These are phyloP conservation scores for Hypericum androsaemum DNA, from an alignment of 345 rosid genomes.

Conservation along the genomic window DNA sequence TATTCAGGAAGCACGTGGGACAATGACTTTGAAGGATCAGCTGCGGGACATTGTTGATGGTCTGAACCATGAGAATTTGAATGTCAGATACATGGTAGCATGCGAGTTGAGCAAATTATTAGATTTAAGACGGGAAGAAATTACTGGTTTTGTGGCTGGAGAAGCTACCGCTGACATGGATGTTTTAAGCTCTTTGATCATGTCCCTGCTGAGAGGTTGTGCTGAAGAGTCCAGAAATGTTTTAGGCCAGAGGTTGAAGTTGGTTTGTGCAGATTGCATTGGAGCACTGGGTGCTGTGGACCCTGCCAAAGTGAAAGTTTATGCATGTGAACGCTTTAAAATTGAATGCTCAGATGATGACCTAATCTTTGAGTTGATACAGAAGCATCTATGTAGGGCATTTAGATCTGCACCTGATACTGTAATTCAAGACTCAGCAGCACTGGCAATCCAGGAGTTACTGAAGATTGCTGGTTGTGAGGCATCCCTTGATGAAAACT, in stretches of 20 bases:
- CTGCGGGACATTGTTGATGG: constrained; percentile 64
- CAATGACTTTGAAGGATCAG: constrained; percentile 79
- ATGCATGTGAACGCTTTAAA: constrained; percentile 71
- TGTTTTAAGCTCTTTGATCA: constrained; percentile 66
- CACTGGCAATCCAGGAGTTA: constrained; percentile 94
- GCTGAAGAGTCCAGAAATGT: constrained; percentile 93
- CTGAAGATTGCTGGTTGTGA: constrained; percentile 95
- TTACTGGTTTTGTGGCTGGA: constrained; percentile 59
- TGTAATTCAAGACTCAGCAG: constrained; percentile 85
- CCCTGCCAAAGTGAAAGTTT: constrained; percentile 81
- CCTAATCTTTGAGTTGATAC: constrained; percentile 88
- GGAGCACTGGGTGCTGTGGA: constrained; percentile 97
- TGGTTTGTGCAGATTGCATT: constrained; percentile 88
- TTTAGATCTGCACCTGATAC: constrained; percentile 98
- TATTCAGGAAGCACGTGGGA: constrained; percentile 88
- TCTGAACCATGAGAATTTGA: constrained; percentile 86
- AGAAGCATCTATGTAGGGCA: constrained; percentile 88
- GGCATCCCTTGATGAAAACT: constrained; percentile 78
- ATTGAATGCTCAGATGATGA: constrained; percentile 98
- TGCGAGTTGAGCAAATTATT: constrained; percentile 89
- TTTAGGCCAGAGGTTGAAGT: constrained; percentile 83
- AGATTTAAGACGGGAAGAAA: constrained; percentile 54
- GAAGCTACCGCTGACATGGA: constrained; percentile 79
- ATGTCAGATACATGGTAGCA: constrained; percentile 93
- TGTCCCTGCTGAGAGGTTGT: constrained; percentile 81